These are phyloP conservation scores for Aspergillus haitiensis DNA, from an alignment of 495 filamentous ascomycete species.

Conservation along the genomic window DNA sequence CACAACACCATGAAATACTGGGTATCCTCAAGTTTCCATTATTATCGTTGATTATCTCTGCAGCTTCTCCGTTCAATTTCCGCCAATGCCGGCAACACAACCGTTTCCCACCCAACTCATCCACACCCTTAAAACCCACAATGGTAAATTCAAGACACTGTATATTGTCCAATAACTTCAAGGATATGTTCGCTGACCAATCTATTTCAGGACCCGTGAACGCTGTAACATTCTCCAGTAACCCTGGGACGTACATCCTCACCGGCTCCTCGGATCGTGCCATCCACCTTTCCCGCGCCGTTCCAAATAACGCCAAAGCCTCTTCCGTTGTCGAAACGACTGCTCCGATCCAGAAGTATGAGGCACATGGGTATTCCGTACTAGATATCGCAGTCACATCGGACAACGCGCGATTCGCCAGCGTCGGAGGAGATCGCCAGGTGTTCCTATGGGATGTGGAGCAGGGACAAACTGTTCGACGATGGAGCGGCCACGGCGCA, in stretches of 20 bases:
- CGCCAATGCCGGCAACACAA: slow-evolving; percentile 34
- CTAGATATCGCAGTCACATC: slow-evolving; percentile 72
- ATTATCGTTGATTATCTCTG: background rate
- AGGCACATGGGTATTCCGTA: slow-evolving; percentile 87
- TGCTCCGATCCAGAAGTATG: slow-evolving; percentile 77
- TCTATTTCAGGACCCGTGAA: slow-evolving; percentile 39
- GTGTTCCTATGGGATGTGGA: slow-evolving; percentile 95
- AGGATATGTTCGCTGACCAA: background rate
- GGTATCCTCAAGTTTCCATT: background rate
- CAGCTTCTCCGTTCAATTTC: background rate
- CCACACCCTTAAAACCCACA: slow-evolving; percentile 50
- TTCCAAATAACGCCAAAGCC: slow-evolving; percentile 43
- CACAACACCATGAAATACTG: background rate
- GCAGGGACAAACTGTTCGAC: slow-evolving; percentile 67
- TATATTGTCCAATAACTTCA: background rate
- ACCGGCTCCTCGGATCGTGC: slow-evolving; percentile 84
- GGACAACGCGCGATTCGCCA: slow-evolving; percentile 79
- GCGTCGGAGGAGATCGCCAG: slow-evolving; percentile 80
- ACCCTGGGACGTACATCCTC: slow-evolving; percentile 58
- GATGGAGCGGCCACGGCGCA: slow-evolving; percentile 72
- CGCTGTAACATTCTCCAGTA: slow-evolving; percentile 43
- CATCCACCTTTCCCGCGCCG: slow-evolving; percentile 76
- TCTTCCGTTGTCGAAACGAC: slow-evolving; percentile 39
- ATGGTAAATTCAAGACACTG: slow-evolving; percentile 31
- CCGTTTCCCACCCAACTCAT: slow-evolving; percentile 37